phyloP scores from a whole-genome alignment of 768 basidiomycete species.

The Lactifluus volemus region DNA sequence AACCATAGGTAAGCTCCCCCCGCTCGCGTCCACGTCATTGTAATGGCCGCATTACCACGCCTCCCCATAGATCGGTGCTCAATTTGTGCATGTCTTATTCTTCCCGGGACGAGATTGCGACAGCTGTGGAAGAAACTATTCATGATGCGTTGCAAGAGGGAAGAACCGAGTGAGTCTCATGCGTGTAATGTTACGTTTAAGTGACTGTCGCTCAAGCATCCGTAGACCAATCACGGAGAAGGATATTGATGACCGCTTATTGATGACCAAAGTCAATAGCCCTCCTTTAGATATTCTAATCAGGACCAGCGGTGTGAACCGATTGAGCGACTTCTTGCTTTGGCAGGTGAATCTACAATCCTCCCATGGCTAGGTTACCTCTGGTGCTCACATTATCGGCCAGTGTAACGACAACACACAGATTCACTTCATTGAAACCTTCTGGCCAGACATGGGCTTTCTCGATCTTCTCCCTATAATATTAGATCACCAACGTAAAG shows the following conservation, averaged over 20 bases:
- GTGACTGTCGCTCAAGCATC: not conserved
- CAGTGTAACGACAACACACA: slow-evolving; percentile 81
- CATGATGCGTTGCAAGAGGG: slow-evolving; percentile 32
- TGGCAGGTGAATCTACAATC: slow-evolving; percentile 72
- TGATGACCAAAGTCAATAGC: slow-evolving; percentile 54
- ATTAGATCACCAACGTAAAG: slow-evolving; percentile 77
- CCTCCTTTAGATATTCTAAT: slow-evolving; percentile 86
- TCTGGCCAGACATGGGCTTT: slow-evolving; percentile 92
- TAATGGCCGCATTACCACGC: not conserved
- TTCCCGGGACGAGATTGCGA: slow-evolving; percentile 84
- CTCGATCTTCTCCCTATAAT: slow-evolving; percentile 82
- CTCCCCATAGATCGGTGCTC: slow-evolving; percentile 57
- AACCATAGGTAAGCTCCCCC: slow-evolving; percentile 47
- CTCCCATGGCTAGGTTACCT: not conserved
- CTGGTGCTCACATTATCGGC: not conserved
- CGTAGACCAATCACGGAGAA: slow-evolving; percentile 51
- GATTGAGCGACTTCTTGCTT: slow-evolving; percentile 82
- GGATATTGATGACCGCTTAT: slow-evolving; percentile 56
- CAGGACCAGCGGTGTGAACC: slow-evolving; percentile 83
- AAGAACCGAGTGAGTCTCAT: slow-evolving; percentile 22
- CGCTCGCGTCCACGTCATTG: not conserved
- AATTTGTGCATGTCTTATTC: slow-evolving; percentile 93
- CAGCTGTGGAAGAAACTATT: slow-evolving; percentile 54
- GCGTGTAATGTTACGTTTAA: slow-evolving; percentile 1
- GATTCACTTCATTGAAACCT: slow-evolving; percentile 73